phyloP scores from a whole-genome alignment of 441 rosid genomes.

The Pelargonium fulgidum region DNA sequence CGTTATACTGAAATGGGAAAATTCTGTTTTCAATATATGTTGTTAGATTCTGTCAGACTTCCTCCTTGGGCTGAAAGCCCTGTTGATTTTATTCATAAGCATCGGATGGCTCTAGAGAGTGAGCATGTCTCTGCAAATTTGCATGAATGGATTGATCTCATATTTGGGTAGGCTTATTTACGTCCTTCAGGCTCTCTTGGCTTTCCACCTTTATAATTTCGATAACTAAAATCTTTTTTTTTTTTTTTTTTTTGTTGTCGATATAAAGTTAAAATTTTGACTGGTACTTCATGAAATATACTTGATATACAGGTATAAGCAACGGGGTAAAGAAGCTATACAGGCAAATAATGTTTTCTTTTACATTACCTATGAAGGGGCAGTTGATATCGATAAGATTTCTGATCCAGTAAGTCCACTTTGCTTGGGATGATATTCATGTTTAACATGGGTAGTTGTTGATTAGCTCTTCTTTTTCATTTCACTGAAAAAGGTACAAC shows the following conservation, averaged over 20 bases:
- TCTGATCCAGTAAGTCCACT: conserved; percentile 65
- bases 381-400: conserved; percentile 89
- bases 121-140: conserved; percentile 91
- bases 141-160: conserved; percentile 98
- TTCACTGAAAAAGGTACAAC: conserved; percentile 63
- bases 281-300: conserved; percentile 18
- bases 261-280: background rate
- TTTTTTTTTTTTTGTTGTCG: no score
- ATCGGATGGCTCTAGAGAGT: conserved; percentile 92
- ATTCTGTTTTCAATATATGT: conserved; percentile 11
- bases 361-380: conserved; percentile 96
- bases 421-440: conserved; percentile 17
- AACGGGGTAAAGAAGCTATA: conserved; percentile 99
- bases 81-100: conserved; percentile 93
- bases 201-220: no score
- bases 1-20: conserved; percentile 10
- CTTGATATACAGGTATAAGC: conserved; percentile 67
- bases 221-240: no score
- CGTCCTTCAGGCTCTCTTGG: no score
- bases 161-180: conserved; percentile 64
- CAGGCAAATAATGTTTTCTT: conserved; percentile 91
- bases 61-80: conserved; percentile 97
- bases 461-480: conserved; percentile 20
- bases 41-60: conserved; percentile 81
- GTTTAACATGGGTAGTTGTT: conserved; percentile 18